Conservation (phyloP, 2,329 filamentous ascomycete species). For the Fusarium pseudocircinatum region DNA sequence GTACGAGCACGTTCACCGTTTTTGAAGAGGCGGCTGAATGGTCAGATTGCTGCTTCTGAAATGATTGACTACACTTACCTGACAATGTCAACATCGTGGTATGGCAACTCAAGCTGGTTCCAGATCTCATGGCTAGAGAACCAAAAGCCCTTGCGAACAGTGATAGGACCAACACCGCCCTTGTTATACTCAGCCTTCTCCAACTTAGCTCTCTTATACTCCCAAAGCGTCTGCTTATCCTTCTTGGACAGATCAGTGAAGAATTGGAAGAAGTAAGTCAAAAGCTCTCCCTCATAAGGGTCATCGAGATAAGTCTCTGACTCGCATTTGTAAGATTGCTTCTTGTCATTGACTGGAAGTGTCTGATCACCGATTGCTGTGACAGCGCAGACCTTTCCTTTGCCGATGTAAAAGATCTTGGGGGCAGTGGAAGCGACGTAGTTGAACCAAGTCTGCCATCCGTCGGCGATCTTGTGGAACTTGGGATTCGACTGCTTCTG, state of each 20-base stretch:
- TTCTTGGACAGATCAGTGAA: slow-evolving; percentile 46
- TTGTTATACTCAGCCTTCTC: slow-evolving; percentile 50
- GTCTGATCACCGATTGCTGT: slow-evolving; percentile 49
- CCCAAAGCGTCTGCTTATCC: slow-evolving; percentile 51
- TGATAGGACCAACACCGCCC: slow-evolving; percentile 51
- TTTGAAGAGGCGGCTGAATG: slow-evolving; percentile 47
- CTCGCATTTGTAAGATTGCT: slow-evolving; percentile 51
- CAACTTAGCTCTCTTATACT: slow-evolving; percentile 50
- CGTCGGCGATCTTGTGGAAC: slow-evolving; percentile 44
- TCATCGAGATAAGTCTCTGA: slow-evolving; percentile 49
- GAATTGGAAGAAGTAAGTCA: slow-evolving; percentile 54
- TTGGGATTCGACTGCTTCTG: slow-evolving; percentile 41
- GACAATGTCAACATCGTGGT: slow-evolving; percentile 53
- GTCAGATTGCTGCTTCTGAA: neutral
- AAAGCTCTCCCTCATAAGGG: slow-evolving; percentile 55
- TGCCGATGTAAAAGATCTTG: slow-evolving; percentile 50
- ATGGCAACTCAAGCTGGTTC: slow-evolving; percentile 55
- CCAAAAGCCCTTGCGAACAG: slow-evolving; percentile 54
- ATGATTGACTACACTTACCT: slow-evolving; percentile 26
- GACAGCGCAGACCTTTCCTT: slow-evolving; percentile 53
- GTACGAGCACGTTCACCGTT: slow-evolving; percentile 54
- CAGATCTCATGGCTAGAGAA: slow-evolving; percentile 55
- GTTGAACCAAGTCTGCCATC: slow-evolving; percentile 54
- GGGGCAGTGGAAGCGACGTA: slow-evolving; percentile 50
- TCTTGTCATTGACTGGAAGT: slow-evolving; percentile 41